phyloP scores from a whole-genome alignment of 2,329 filamentous ascomycete species.

The Xylariaceae sp. region DNA sequence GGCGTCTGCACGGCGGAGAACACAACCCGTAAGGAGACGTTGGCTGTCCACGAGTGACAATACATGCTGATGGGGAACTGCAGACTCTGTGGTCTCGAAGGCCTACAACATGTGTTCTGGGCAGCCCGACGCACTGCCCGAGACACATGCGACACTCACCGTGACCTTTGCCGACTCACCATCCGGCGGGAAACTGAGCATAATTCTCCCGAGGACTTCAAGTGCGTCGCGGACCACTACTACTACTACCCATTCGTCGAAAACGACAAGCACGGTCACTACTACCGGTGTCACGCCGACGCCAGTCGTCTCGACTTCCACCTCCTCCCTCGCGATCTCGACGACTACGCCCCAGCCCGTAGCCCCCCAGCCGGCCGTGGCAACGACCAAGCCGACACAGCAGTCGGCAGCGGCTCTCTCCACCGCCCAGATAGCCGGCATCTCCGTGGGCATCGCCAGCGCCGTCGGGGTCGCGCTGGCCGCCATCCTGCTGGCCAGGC shows the following conservation, averaged over 20 bases:
- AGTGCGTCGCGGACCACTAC: conserved; percentile 5
- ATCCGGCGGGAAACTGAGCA: conserved; percentile 10
- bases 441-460: conserved; percentile 46
- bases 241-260: conserved; percentile 4
- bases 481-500: conserved; percentile 37
- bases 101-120: conserved; percentile 54
- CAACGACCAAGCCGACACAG: no score
- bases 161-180: conserved; percentile 42
- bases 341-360: conserved; percentile 6
- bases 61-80: no score
- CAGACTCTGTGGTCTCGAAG: conserved; percentile 15
- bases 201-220: conserved; percentile 8
- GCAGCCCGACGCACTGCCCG: conserved; percentile 40
- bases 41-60: no score
- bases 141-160: conserved; percentile 51
- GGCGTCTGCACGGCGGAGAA: conserved; percentile 40
- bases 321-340: background rate
- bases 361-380: conserved; percentile 7
- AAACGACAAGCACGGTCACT: conserved; percentile 4
- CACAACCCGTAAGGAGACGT: no score
- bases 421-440: conserved; percentile 47
- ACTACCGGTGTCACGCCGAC: background rate
- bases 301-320: background rate
- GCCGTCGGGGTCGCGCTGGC: conserved; percentile 40
- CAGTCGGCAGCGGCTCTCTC: conserved; percentile 18